Evolutionary conservation across 208 protist species (phyloP).

Genomic region (Leishmania guyanensis): DNA sequence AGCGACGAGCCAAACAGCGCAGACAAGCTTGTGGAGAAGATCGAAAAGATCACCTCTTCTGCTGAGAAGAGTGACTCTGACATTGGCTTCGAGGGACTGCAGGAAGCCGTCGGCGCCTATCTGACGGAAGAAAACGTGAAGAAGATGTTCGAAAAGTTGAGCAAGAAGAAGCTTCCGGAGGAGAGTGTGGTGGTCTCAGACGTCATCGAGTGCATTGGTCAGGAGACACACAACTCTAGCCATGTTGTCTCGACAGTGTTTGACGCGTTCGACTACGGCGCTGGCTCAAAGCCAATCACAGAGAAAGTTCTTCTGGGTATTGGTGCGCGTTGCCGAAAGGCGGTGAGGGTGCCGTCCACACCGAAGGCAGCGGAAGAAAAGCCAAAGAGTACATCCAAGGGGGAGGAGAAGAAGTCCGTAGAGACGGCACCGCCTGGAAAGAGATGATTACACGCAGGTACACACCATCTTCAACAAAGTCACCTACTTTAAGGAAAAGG

Average conservation of each 20-base stretch:
- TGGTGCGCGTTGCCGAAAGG: constrained; percentile 82
- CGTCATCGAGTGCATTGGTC: constrained; percentile 84
- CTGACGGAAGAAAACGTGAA: constrained; percentile 83
- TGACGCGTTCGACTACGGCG: constrained; percentile 88
- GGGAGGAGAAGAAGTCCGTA: constrained; percentile 7
- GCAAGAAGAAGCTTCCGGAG: constrained; percentile 73
- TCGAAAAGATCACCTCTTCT: constrained; percentile 75
- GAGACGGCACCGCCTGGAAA: constrained; percentile 10
- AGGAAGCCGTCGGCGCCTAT: constrained; percentile 68
- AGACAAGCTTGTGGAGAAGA: constrained; percentile 77
- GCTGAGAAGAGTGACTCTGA: constrained; percentile 81
- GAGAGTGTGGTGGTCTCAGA: constrained; percentile 82
- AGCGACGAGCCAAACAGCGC: constrained; percentile 57
- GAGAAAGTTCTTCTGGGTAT: constrained; percentile 78
- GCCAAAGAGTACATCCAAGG: constrained; percentile 4
- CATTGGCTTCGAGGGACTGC: constrained; percentile 68
- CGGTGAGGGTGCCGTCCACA: constrained; percentile 19
- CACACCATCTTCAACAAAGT: not conserved
- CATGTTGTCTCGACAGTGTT: constrained; percentile 90
- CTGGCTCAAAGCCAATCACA: constrained; percentile 81
- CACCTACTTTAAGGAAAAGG: not conserved
- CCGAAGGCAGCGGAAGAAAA: constrained; percentile 31
- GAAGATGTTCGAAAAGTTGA: constrained; percentile 79
- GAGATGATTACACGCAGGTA: constrained; percentile 1
- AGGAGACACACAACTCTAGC: constrained; percentile 84